phyloP scores from a whole-genome alignment of 2,329 filamentous ascomycete species.

The Grosmannia huntii region DNA sequence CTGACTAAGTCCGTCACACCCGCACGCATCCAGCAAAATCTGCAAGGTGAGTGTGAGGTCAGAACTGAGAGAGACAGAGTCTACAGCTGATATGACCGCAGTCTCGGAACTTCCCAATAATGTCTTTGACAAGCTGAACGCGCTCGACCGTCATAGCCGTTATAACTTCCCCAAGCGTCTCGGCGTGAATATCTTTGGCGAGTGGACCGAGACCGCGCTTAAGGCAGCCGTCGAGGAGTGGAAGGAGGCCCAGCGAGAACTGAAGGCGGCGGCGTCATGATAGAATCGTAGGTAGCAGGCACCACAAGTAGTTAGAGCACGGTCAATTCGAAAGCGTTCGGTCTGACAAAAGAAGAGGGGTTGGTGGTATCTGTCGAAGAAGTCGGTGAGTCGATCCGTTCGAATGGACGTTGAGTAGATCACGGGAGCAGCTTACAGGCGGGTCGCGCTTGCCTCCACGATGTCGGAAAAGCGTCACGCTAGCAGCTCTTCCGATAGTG shows the following conservation, averaged over 20 bases:
- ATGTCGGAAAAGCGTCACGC: no score
- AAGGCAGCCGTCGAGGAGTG: slow-evolving; percentile 6
- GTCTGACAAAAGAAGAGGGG: no score
- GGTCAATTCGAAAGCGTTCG: no score
- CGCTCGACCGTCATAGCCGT: slow-evolving; percentile 37
- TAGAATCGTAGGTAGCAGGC: no score
- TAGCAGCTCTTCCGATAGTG: no score
- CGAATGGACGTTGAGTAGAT: no score
- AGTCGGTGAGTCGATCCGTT: no score
- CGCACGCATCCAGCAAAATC: slow-evolving; percentile 35
- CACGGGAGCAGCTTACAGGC: no score
- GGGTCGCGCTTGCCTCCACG: no score
- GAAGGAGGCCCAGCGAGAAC: not conserved
- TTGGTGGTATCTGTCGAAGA: no score
- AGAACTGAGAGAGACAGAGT: not conserved
- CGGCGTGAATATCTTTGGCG: slow-evolving; percentile 32
- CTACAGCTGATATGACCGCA: not conserved
- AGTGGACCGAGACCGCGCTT: slow-evolving; percentile 3
- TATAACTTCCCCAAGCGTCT: slow-evolving; percentile 38
- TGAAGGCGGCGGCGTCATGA: not conserved
- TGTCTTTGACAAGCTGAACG: slow-evolving; percentile 42
- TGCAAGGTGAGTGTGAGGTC: slow-evolving; percentile 28
- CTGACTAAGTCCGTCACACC: slow-evolving; percentile 56
- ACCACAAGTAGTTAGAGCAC: no score
- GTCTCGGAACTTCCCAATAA: slow-evolving; percentile 33